phyloP scores from a whole-genome alignment of 257 asterid species.

The Forsythia viridissima region DNA sequence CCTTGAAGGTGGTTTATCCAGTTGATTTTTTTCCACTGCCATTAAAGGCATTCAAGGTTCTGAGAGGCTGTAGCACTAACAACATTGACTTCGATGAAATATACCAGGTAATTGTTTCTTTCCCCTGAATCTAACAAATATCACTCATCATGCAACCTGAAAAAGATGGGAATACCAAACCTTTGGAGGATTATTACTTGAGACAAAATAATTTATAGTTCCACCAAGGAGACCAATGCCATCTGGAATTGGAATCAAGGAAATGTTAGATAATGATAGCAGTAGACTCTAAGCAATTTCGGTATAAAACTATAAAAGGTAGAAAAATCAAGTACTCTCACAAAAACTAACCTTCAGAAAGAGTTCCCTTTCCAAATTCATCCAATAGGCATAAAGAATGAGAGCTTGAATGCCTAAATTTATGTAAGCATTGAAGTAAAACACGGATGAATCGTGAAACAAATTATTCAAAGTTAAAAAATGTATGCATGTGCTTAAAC shows the following conservation, averaged over 20 bases:
- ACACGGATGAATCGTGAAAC: conserved; percentile 11
- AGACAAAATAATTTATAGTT: conserved; percentile 79
- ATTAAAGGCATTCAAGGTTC: not conserved
- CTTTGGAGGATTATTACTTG: conserved; percentile 82
- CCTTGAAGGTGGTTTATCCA: not conserved
- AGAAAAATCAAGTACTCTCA: conserved; percentile 7
- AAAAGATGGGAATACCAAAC: conserved; percentile 44
- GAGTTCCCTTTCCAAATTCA: conserved; percentile 98
- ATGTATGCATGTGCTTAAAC: conserved; percentile 14
- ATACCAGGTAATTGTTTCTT: conserved; percentile 14
- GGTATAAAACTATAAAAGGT: not conserved
- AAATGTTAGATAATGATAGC: conserved; percentile 24
- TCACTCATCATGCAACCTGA: conserved; percentile 9
- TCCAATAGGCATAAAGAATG: conserved; percentile 88
- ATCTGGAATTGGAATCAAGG: conserved; percentile 57
- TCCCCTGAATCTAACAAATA: not conserved
- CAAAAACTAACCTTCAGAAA: conserved; percentile 77
- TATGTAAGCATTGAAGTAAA: conserved; percentile 10
- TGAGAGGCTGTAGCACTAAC: conserved; percentile 17
- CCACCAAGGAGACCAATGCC: conserved; percentile 99
- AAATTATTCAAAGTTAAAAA: conserved; percentile 8
- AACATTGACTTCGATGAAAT: conserved; percentile 8
- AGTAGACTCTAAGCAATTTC: conserved; percentile 13
- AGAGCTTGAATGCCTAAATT: conserved; percentile 80
- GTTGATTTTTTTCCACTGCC: not conserved